Percentiles rank a stretch among this genome's conserved stretches.
These are phyloP conservation scores for Aspergillus ellipticus DNA, from an alignment of 495 filamentous ascomycete species.

Conservation along the genomic window DNA sequence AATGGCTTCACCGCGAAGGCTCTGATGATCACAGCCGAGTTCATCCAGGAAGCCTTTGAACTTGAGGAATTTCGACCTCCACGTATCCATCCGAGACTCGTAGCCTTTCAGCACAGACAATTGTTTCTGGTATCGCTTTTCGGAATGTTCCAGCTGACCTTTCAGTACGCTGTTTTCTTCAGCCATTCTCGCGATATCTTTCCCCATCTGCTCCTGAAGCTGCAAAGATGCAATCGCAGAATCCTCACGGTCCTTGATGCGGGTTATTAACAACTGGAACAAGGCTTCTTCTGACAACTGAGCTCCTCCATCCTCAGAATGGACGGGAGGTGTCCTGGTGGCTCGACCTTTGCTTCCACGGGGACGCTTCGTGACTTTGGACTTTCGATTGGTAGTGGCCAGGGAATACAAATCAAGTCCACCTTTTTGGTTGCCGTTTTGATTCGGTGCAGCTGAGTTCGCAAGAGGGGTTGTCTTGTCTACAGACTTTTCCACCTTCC, in stretches of 20 bases:
- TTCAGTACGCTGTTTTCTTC: constrained; percentile 28
- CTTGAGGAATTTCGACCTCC: constrained; percentile 31
- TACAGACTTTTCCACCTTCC: too few relatives aligned
- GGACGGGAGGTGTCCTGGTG: neutral
- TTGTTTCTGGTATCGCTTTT: constrained; percentile 18
- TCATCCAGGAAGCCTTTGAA: constrained; percentile 36
- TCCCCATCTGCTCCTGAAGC: constrained; percentile 25
- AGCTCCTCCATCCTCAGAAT: neutral
- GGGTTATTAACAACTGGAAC: constrained; percentile 35
- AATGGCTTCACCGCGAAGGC: constrained; percentile 25
- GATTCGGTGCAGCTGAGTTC: neutral
- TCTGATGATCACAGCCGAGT: constrained; percentile 30
- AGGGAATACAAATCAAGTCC: neutral
- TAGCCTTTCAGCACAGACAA: constrained; percentile 15
- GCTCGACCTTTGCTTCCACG: constrained; percentile 10
- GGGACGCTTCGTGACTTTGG: constrained; percentile 15
- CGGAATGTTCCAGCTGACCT: constrained; percentile 10
- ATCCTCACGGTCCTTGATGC: constrained; percentile 35
- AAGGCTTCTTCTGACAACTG: constrained; percentile 31
- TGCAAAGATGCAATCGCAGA: constrained; percentile 21
- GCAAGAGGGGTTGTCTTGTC: neutral
- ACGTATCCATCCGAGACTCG: constrained; percentile 24
- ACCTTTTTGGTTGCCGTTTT: neutral
- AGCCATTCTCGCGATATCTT: constrained; percentile 18
- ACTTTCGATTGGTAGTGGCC: constrained; percentile 4